phyloP scores from a whole-genome alignment of 129 eudicot species.

The Oenanthe sinensis region DNA sequence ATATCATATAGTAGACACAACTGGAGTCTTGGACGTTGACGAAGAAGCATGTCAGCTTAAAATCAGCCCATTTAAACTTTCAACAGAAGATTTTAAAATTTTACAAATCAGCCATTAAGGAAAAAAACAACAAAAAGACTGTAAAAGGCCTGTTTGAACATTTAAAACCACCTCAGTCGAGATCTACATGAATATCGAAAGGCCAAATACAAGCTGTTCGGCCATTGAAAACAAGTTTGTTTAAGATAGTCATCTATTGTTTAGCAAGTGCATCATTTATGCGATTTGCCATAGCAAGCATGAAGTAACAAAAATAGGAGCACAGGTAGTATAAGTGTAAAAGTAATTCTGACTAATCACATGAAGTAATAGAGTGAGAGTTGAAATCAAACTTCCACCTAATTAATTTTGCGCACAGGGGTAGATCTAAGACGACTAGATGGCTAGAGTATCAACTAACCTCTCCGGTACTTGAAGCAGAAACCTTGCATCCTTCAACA shows the following conservation, averaged over 20 bases:
- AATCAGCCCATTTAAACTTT: not conserved
- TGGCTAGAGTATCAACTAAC: not conserved
- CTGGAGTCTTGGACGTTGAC: not conserved
- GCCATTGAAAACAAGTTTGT: not conserved
- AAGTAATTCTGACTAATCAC: not conserved
- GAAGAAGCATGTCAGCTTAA: not conserved
- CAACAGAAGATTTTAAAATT: not conserved
- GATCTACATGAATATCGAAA: not conserved
- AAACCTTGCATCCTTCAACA: conserved; percentile 44
- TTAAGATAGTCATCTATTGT: not conserved
- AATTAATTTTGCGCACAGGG: not conserved
- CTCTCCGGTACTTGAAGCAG: conserved; percentile 20
- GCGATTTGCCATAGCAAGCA: not conserved
- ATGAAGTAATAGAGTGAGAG: not conserved
- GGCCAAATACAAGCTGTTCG: not conserved
- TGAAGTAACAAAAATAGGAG: not conserved
- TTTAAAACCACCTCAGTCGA: not conserved
- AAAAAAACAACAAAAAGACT: not conserved
- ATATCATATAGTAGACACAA: not conserved
- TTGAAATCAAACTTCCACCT: not conserved
- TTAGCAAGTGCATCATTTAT: not conserved
- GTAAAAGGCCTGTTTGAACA: not conserved
- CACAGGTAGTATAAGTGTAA: not conserved
- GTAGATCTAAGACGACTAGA: not conserved
- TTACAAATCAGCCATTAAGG: not conserved